Base-by-base conservation (phyloP, 1,284 basidiomycete species). In the Apiotrichum gamsii region DNA sequence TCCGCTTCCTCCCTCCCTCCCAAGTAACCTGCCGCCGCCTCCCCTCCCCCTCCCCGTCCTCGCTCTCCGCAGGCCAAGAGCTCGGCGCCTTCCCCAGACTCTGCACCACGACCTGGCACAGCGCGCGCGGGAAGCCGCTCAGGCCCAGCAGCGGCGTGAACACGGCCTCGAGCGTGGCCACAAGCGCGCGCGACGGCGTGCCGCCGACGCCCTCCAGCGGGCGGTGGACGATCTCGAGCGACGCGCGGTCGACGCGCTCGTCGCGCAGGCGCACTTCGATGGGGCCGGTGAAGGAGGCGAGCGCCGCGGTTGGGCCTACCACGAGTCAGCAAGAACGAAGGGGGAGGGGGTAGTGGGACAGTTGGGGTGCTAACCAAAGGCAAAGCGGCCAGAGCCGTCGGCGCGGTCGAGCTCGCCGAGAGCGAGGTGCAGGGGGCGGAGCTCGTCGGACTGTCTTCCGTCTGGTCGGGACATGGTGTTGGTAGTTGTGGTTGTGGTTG, bases 71-170 rank as follows among this genome's bases (percentile, higher is more conserved):
- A 34, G 69, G 62, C 52, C 66, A 67, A 3, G 35, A 20, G 8
- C 43, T 19, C 23, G 46, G 39, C 61, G 15, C 79, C 77, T 64
- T 75, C 73, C 65, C 82, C 21, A 75, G 59, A 15, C 72, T 72
- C 64, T 79, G 83, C 44, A 81, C 79, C 16, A 82, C 82, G 39
- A 79, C 64, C 56, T 86, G 86, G 34, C 87, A 71, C 53, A 81
- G 69, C 10, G 78, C 74, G 45, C 77, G 69, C 16, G 78, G 78
- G 65, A 76, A 65, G 53, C 75, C 62, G 54, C 73, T 58, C 16
- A 78, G 67, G 28, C 71, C 58, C 33, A 78, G 66, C 8, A 78
- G 63, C 4, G 72, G 67, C 4, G 59, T 47, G 43, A 74, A 65
- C 32, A 74, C 60, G 13, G 55, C 58, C 28, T 52, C 33, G 19